Evolutionary conservation across 2,329 filamentous ascomycete genomes (phyloP).

Genomic region (Talaromyces sp.): DNA sequence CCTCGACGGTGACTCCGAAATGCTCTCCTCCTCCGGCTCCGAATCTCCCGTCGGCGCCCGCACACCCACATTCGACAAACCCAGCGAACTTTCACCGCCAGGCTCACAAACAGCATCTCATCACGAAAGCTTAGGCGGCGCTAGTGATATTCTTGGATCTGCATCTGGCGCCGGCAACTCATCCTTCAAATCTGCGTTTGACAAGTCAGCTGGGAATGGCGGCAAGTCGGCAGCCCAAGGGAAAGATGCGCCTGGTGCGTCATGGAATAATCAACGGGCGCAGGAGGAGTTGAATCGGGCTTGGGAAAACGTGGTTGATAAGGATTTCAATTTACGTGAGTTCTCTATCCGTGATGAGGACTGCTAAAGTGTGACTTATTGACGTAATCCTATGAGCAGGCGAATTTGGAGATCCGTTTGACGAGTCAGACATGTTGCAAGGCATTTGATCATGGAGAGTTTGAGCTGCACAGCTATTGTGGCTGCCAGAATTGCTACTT

Average conservation of each 20-base stretch:
- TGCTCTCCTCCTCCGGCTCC: conserved; percentile 48
- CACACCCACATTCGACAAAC: conserved; percentile 35
- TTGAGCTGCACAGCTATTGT: neutral
- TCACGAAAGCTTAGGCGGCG: conserved; percentile 12
- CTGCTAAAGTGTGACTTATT: neutral
- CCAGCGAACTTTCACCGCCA: conserved; percentile 53
- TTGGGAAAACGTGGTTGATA: conserved; percentile 50
- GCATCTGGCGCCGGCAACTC: neutral
- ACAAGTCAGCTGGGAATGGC: conserved; percentile 14
- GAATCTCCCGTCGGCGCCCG: conserved; percentile 37
- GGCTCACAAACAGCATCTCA: conserved; percentile 45
- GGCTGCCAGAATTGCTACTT: neutral
- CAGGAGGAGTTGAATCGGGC: conserved; percentile 53
- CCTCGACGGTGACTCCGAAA: conserved; percentile 54
- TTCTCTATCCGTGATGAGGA: conserved; percentile 9
- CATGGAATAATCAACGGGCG: conserved; percentile 56
- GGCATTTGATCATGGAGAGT: neutral
- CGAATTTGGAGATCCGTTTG: conserved; percentile 47
- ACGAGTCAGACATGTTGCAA: conserved; percentile 39
- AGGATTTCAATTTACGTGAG: conserved; percentile 49
- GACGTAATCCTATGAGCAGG: conserved; percentile 26
- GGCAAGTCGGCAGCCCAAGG: conserved; percentile 19
- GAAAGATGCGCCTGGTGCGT: conserved; percentile 47
- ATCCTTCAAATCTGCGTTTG: conserved; percentile 8
- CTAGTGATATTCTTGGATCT: conserved; percentile 3